Conservation (phyloP, 371 early-diverging fungal species). For the Syncephalis fuscata region DNA sequence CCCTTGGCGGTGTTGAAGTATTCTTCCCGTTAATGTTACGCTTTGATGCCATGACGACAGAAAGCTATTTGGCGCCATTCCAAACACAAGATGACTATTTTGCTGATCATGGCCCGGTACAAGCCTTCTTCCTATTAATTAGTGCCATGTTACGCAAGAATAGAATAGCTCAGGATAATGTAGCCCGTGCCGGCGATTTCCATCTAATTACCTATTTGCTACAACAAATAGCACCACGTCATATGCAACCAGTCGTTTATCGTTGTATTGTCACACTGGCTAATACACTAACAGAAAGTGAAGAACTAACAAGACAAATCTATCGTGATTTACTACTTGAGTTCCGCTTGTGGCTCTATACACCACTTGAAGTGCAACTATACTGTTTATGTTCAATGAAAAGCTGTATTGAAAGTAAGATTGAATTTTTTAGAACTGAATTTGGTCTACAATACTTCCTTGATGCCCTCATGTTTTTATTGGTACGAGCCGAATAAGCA, state of each 20-base stretch:
- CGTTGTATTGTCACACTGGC: slow-evolving; percentile 13
- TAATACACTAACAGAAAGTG: slow-evolving; percentile 2
- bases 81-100: slow-evolving; percentile 10
- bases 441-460: slow-evolving; percentile 20
- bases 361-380: slow-evolving; percentile 14
- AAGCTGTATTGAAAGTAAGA: slow-evolving; percentile 11
- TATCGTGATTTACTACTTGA: slow-evolving; percentile 19
- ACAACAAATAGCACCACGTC: slow-evolving; percentile 17
- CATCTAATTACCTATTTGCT: slow-evolving; percentile 17
- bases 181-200: slow-evolving; percentile 16
- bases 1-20: slow-evolving; percentile 27
- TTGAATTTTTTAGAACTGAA: slow-evolving; percentile 12
- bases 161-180: slow-evolving; percentile 13
- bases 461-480: slow-evolving; percentile 21
- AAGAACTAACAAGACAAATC: slow-evolving; percentile 6
- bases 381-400: slow-evolving; percentile 19
- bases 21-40: slow-evolving; percentile 23
- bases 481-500: slow-evolving; percentile 15
- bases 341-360: slow-evolving; percentile 20
- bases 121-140: slow-evolving; percentile 17
- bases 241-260: slow-evolving; percentile 13
- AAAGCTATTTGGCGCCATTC: slow-evolving; percentile 6
- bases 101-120: slow-evolving; percentile 5
- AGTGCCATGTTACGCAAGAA: slow-evolving; percentile 16
- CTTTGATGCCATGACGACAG: slow-evolving; percentile 11